Conservation (phyloP, 2,329 filamentous ascomycete genomes). For the Aspergillus uvarum region DNA sequence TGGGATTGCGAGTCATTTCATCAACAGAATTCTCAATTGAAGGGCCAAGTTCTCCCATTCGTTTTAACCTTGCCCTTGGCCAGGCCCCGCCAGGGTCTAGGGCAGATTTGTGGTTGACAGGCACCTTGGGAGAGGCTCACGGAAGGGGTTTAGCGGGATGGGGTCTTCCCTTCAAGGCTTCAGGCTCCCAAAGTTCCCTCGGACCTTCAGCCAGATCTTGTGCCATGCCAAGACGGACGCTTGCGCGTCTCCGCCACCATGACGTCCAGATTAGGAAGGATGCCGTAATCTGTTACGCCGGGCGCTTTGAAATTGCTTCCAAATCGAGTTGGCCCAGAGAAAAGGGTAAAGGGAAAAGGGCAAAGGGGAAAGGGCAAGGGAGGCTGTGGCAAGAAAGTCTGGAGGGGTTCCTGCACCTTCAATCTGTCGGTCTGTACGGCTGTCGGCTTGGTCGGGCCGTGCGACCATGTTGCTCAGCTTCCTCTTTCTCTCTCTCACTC, state of each 20-base stretch:
- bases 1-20: too few species aligned
- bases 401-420: not conserved
- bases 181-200: not conserved
- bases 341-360: not conserved
- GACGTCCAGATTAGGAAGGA: conserved; percentile 16
- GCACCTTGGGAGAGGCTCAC: not conserved
- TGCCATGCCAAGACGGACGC: conserved; percentile 38
- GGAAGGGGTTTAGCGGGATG: conserved; percentile 26
- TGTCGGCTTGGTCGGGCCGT: not conserved
- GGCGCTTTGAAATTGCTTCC: conserved; percentile 11
- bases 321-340: conserved; percentile 1
- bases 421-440: not conserved
- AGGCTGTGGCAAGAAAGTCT: not conserved
- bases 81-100: conserved; percentile 26
- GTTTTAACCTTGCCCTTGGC: conserved; percentile 2
- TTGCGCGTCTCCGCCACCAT: conserved; percentile 40
- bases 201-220: conserved; percentile 31
- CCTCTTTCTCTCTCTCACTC: not conserved
- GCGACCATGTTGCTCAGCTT: not conserved
- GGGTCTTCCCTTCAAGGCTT: conserved; percentile 12
- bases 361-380: not conserved
- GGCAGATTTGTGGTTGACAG: conserved; percentile 11
- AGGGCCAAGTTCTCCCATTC: too few species aligned
- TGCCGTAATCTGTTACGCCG: conserved; percentile 22
- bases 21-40: not conserved